These are phyloP conservation scores for Lentinula sp. DNA, from an alignment of 768 basidiomycete genomes.

Conservation along the genomic window DNA sequence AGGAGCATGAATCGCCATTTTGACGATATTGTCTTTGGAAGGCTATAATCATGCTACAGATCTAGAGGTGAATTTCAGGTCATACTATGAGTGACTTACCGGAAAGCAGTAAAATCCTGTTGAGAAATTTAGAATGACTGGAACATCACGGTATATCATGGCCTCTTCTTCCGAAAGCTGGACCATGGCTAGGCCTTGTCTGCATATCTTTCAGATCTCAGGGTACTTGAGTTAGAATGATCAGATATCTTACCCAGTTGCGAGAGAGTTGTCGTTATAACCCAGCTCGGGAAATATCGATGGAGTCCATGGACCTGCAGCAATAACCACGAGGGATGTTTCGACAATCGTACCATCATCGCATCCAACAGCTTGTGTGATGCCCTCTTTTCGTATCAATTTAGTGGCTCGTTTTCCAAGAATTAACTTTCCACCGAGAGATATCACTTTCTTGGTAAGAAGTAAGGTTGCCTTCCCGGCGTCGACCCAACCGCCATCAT, in stretches of 20 bases:
- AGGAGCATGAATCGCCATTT: constrained; percentile 69
- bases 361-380: constrained; percentile 56
- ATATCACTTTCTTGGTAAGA: constrained; percentile 49
- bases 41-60: constrained; percentile 38
- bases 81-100: constrained; percentile 30
- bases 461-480: constrained; percentile 59
- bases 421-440: constrained; percentile 54
- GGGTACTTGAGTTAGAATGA: not conserved
- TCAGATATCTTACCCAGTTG: constrained; percentile 69
- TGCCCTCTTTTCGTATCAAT: constrained; percentile 34
- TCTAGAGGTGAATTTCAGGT: not conserved
- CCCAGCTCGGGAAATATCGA: constrained; percentile 61
- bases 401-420: constrained; percentile 50
- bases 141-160: constrained; percentile 48
- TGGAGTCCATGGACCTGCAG: constrained; percentile 84
- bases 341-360: constrained; percentile 46
- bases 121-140: constrained; percentile 68
- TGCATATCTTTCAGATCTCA: constrained; percentile 19
- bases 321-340: constrained; percentile 62
- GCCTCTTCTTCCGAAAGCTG: constrained; percentile 72
- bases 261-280: constrained; percentile 47
- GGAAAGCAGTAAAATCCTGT: constrained; percentile 83
- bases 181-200: constrained; percentile 75
- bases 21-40: constrained; percentile 62
- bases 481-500: constrained; percentile 80